Percentiles rank a stretch among this genome's conserved stretches.
Evolutionary conservation across 331 rosid genomes (phyloP).

Genomic region (Prunus yedoensis): DNA sequence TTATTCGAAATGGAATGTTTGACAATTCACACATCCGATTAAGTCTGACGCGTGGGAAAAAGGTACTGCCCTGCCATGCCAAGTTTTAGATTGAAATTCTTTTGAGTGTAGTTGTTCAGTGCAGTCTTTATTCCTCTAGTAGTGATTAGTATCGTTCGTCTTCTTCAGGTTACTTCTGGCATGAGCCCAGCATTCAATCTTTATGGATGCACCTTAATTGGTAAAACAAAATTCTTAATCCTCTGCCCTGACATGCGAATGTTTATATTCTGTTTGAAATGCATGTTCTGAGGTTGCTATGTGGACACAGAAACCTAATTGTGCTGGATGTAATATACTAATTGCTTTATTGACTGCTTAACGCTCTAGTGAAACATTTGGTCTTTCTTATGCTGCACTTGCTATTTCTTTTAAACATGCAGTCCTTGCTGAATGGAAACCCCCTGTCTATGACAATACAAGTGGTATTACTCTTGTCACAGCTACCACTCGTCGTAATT

Average conservation of each 20-base stretch:
- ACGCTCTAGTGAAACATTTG: not conserved
- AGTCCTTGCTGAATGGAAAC: slow-evolving; percentile 97
- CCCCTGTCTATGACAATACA: slow-evolving; percentile 85
- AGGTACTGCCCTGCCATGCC: slow-evolving; percentile 42
- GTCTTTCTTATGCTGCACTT: slow-evolving; percentile 1
- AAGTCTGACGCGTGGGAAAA: slow-evolving; percentile 82
- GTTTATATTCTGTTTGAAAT: not conserved
- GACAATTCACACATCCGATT: slow-evolving; percentile 76
- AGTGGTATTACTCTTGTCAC: slow-evolving; percentile 74
- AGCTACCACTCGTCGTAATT: slow-evolving; percentile 87
- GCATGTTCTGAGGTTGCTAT: not conserved
- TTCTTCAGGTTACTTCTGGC: slow-evolving; percentile 86
- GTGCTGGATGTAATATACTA: not conserved
- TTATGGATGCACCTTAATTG: slow-evolving; percentile 86
- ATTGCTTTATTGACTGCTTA: slow-evolving; percentile 1
- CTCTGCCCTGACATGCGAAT: slow-evolving; percentile 6
- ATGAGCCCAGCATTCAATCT: slow-evolving; percentile 89
- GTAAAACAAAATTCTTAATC: slow-evolving; percentile 36
- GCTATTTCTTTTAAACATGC: slow-evolving; percentile 29
- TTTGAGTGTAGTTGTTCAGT: not conserved
- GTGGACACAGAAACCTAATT: not conserved
- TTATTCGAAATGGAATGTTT: slow-evolving; percentile 80
- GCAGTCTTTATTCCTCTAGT: slow-evolving; percentile 13
- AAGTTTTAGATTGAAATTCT: not conserved
- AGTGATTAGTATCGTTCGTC: slow-evolving; percentile 14